These are phyloP conservation scores for Naganishia antarctica DNA, from an alignment of 768 basidiomycete genomes.

Conservation along the genomic window DNA sequence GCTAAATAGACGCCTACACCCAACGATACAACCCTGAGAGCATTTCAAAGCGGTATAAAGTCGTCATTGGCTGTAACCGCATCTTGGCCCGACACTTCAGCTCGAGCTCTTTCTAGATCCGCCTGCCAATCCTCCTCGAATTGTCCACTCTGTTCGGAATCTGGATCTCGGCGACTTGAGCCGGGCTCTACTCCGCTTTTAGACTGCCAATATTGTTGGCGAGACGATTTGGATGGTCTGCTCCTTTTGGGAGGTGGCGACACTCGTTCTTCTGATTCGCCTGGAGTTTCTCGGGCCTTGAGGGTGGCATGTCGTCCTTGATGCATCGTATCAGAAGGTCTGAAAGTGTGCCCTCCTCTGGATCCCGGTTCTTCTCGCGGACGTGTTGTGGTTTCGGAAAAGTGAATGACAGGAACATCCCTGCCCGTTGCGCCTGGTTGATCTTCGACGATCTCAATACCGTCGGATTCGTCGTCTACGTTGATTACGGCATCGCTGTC, in stretches of 20 bases:
- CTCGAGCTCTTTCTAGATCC: not conserved
- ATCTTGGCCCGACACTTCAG: not conserved
- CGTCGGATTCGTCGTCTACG: conserved; percentile 15
- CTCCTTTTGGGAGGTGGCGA: conserved; percentile 3
- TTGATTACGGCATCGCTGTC: not conserved
- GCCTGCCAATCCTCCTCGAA: conserved; percentile 6
- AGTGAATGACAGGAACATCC: conserved; percentile 11
- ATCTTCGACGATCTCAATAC: conserved; percentile 17
- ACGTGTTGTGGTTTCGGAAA: conserved; percentile 8
- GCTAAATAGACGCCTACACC: not conserved
- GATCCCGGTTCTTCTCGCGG: not conserved
- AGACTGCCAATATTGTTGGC: conserved; percentile 5
- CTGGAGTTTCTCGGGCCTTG: not conserved
- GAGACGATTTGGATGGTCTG: conserved; percentile 5
- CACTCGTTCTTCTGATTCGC: not conserved
- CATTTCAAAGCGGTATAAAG: conserved; percentile 8
- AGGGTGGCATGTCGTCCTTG: not conserved
- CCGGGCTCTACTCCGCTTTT: conserved; percentile 13
- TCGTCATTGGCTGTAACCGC: conserved; percentile 13
- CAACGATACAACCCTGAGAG: not conserved
- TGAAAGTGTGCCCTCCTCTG: not conserved
- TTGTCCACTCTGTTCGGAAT: not conserved
- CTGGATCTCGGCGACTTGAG: not conserved
- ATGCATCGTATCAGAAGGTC: not conserved
- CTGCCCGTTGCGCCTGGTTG: not conserved